Base-by-base conservation (phyloP, 2,329 filamentous ascomycete genomes). In the Hysterium pulicare region DNA sequence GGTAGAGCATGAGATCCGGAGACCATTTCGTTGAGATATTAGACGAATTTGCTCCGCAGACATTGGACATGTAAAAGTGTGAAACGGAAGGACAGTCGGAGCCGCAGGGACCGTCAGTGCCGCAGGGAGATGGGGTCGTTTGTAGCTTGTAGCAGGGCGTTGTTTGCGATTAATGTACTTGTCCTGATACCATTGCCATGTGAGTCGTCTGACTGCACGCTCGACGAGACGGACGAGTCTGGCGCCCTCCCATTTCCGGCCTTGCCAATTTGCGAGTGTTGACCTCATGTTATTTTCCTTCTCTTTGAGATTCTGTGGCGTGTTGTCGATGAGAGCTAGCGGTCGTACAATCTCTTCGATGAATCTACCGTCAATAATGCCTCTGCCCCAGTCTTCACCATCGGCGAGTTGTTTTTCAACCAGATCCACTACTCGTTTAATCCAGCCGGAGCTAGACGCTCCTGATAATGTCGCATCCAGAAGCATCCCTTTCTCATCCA, bases 1-100 rank as follows among this genome's bases (percentile, higher is more conserved):
- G 0, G 93, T 95, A 3, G 90, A 93, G 51, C 86, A 90, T 0
- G 91, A 95, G 55, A 98, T 97, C 30, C 93, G 84, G 23, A 94
- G 76, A 2, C 89, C 93, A 61, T 98, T 98, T 19, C 93, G 81
- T 64, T 97, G 91, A 7, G 93, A 97, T 50, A 98, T 98, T 59
- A 87, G 81, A 13, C 93, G 86, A 46, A 98, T 89, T 53, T 96
- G 88, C 62, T 87, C 89, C 3, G 93, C 90, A 5, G 88, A 90
- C 51, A 98, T 74, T 0, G 93, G 93, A 51, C 87, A 95, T 1
- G 93, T 98, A 59, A 98, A 98, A 0, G 93, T 97, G 65, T 98
- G 93, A 60, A 98, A 98, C 0, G 93, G 93, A 1, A 98, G 75
- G 1, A 98, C 90, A 0, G 93, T 98, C 2, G 93, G 93, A 5